Conservation (phyloP, 2,329 filamentous ascomycete species). For the Pseudogymnoascus sp. region DNA sequence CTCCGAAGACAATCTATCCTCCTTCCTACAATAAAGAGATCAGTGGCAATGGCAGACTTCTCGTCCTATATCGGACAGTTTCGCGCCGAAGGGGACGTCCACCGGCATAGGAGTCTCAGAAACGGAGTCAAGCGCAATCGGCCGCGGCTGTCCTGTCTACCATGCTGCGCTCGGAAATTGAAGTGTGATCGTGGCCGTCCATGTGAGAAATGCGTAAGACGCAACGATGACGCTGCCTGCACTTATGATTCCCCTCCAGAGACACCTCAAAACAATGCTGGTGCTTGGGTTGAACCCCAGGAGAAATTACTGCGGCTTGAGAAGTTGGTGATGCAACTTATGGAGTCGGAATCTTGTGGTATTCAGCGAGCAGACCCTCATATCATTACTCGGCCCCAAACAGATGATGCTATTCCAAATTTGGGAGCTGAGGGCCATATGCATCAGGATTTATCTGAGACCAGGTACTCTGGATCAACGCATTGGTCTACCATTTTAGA, state of each 20-base stretch:
- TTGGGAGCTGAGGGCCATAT: not conserved
- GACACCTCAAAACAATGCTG: not conserved
- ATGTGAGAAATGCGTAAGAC: conserved; percentile 17
- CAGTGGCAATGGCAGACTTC: conserved; percentile 4
- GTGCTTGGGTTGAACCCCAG: conserved; percentile 9
- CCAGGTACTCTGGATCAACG: conserved; percentile 16
- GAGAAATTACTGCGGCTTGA: conserved; percentile 17
- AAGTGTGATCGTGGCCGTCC: conserved; percentile 19
- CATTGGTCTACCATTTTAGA: conserved; percentile 22
- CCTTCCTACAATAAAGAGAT: not conserved
- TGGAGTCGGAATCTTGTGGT: conserved; percentile 5
- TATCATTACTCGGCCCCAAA: not conserved
- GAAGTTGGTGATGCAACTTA: conserved; percentile 16
- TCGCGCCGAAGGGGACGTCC: conserved; percentile 1
- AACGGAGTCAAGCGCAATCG: conserved; percentile 14
- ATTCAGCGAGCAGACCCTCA: conserved; percentile 15
- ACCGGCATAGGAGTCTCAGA: not conserved
- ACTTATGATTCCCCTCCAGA: conserved; percentile 10
- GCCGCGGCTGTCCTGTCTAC: conserved; percentile 13
- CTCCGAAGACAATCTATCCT: not conserved
- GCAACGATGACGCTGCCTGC: conserved; percentile 17
- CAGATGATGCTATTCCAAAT: not conserved
- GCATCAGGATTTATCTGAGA: not conserved
- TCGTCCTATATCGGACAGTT: conserved; percentile 14
- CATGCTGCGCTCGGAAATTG: conserved; percentile 18